Evolutionary conservation across 2,329 filamentous ascomycete species (phyloP).

Genomic region (Fusarium sacchari): DNA sequence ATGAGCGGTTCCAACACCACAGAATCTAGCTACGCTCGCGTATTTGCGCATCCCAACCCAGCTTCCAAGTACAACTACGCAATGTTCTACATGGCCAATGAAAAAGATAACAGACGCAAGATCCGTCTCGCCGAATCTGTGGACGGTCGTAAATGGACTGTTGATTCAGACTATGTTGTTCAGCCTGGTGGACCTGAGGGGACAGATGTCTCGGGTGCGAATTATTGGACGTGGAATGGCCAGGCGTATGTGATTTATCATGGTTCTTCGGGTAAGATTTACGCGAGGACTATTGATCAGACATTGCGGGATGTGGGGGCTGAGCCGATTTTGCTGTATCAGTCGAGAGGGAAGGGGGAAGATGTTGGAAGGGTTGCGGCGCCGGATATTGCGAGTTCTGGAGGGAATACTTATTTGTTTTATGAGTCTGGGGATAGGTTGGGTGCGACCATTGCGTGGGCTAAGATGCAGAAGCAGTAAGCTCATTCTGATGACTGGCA

Average conservation of each 20-base stretch:
- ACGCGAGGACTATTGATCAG: conserved; percentile 23
- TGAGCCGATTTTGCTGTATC: conserved; percentile 12
- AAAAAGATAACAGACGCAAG: conserved; percentile 35
- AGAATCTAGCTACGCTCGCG: conserved; percentile 42
- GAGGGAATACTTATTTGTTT: conserved; percentile 8
- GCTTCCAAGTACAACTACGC: conserved; percentile 35
- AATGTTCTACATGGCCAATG: conserved; percentile 46
- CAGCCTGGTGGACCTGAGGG: neutral
- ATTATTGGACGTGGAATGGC: conserved; percentile 20
- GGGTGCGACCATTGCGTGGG: conserved; percentile 14
- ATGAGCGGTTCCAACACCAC: conserved; percentile 40
- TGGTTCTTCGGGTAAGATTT: conserved; percentile 1
- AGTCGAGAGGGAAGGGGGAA: neutral
- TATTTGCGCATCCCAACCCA: conserved; percentile 37
- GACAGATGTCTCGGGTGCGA: conserved; percentile 10
- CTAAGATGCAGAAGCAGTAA: neutral
- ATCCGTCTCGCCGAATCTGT: conserved; percentile 41
- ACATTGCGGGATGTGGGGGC: conserved; percentile 21
- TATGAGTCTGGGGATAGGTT: conserved; percentile 13
- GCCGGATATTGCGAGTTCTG: neutral
- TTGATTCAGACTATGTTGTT: conserved; percentile 19
- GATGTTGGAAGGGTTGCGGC: conserved; percentile 15
- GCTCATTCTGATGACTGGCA: too few relatives aligned
- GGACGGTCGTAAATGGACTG: conserved; percentile 35
- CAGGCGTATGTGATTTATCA: conserved; percentile 25